Evolutionary conservation across 176 grass and related monocot species (phyloP).

Genomic region (Saccharum officinarum): DNA sequence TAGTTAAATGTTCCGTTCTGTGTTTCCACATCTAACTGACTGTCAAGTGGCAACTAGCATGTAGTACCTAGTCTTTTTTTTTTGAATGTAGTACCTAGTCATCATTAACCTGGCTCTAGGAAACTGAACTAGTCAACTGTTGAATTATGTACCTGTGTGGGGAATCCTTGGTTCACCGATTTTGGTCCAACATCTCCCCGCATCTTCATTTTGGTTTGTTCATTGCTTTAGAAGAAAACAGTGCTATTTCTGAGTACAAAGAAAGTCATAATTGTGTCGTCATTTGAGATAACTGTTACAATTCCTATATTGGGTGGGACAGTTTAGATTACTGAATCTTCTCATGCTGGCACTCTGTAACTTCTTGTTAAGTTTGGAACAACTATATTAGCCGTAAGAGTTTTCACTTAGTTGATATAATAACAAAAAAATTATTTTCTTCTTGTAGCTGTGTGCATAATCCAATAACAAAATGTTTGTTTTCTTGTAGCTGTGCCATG

Average conservation of each 20-base stretch:
- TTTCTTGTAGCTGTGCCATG: constrained; percentile 65
- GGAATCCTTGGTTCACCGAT: not conserved
- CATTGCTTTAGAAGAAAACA: not conserved
- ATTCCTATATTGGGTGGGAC: not conserved
- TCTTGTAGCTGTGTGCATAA: constrained; percentile 50
- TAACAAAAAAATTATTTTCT: not conserved
- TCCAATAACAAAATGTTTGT: constrained; percentile 2
- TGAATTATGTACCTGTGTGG: not conserved
- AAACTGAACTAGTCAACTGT: not conserved
- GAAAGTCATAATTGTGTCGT: not conserved
- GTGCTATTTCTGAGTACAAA: not conserved
- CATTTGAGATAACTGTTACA: not conserved
- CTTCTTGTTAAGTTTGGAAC: constrained; percentile 16
- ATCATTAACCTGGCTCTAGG: not conserved
- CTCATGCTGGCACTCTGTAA: not conserved
- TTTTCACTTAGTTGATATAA: not conserved
- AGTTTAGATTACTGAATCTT: not conserved
- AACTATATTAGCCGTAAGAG: not conserved
- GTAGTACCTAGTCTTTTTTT: not conserved
- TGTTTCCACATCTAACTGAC: not conserved
- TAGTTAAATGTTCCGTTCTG: not conserved
- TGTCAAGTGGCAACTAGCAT: not conserved
- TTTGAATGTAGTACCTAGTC: not conserved
- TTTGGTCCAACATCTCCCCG: not conserved
- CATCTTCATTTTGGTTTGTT: not conserved